A percentile compares a stretch with the other conserved stretches of the same genome.
These are phyloP conservation scores for Allium cepa DNA, from an alignment of 106 monocot species.

Conservation along the genomic window DNA sequence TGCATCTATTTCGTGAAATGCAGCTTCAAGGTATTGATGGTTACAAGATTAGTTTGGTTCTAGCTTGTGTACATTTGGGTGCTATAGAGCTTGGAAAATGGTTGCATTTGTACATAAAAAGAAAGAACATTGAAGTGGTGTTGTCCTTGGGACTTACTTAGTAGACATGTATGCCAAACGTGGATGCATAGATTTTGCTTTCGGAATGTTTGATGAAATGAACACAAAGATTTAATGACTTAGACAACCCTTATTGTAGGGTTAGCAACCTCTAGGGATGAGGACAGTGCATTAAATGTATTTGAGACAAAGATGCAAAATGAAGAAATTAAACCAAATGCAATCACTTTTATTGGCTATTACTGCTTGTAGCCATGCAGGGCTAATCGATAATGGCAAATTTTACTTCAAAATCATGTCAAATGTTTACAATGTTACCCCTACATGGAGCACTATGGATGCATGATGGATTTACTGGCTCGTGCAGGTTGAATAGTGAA, in stretches of 20 bases:
- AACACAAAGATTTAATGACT: conserved; percentile 32
- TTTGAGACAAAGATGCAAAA: conserved; percentile 20
- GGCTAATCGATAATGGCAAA: conserved; percentile 42
- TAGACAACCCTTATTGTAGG: conserved; percentile 57
- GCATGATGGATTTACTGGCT: conserved; percentile 55
- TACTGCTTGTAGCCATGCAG: conserved; percentile 43
- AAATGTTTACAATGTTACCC: conserved; percentile 20
- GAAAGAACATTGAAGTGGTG: conserved; percentile 33
- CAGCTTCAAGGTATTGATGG: conserved; percentile 29
- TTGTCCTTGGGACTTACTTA: conserved; percentile 34
- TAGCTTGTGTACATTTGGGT: conserved; percentile 56
- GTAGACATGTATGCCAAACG: conserved; percentile 69
- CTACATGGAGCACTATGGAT: conserved; percentile 54
- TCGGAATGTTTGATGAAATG: conserved; percentile 29
- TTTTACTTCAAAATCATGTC: conserved; percentile 28
- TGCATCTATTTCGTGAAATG: conserved; percentile 33
- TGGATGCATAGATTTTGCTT: conserved; percentile 35
- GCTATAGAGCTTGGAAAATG: conserved; percentile 37
- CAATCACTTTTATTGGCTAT: conserved; percentile 47
- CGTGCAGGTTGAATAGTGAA: conserved; percentile 40
- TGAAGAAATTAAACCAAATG: conserved; percentile 21
- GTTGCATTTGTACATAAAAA: conserved; percentile 43
- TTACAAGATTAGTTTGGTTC: conserved; percentile 56
- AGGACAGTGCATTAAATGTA: conserved; percentile 19
- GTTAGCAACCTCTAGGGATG: conserved; percentile 31